These are phyloP conservation scores for Penicillium simplicissimum DNA, from an alignment of 495 filamentous ascomycete species.

Conservation along the genomic window DNA sequence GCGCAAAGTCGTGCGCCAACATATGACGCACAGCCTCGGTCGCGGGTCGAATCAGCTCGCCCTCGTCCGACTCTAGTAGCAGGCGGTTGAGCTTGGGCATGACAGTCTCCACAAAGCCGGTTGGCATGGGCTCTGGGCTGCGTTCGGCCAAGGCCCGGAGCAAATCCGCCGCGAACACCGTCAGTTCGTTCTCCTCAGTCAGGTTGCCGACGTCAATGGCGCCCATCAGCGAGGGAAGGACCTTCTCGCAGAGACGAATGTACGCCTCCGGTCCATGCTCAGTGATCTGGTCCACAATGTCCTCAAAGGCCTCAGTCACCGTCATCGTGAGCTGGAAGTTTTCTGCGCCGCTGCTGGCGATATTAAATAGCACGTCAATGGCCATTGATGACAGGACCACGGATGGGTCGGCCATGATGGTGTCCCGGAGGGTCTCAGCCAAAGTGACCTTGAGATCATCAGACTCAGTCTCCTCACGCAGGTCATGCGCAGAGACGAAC, in stretches of 20 bases:
- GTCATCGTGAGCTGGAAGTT: slow-evolving; percentile 85
- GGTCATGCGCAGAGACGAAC: slow-evolving; percentile 75
- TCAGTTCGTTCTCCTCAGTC: slow-evolving; percentile 79
- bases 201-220: slow-evolving; percentile 85
- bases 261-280: slow-evolving; percentile 68
- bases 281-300: slow-evolving; percentile 68
- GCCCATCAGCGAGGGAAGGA: slow-evolving; percentile 81
- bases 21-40: slow-evolving; percentile 85
- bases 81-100: slow-evolving; percentile 86
- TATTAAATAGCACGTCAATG: slow-evolving; percentile 82
- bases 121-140: slow-evolving; percentile 78
- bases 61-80: slow-evolving; percentile 75
- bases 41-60: slow-evolving; percentile 83
- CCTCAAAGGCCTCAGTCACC: slow-evolving; percentile 87
- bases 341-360: slow-evolving; percentile 81
- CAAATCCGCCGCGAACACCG: slow-evolving; percentile 82
- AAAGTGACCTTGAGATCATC: slow-evolving; percentile 91
- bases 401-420: slow-evolving; percentile 72
- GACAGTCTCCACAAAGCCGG: slow-evolving; percentile 78
- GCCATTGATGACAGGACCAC: slow-evolving; percentile 70
- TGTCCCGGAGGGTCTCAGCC: slow-evolving; percentile 81
- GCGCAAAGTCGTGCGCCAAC: slow-evolving; percentile 80
- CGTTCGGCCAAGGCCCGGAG: slow-evolving; percentile 78
- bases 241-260: slow-evolving; percentile 78
- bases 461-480: slow-evolving; percentile 77